A percentile compares a stretch with the other conserved stretches of the same genome.
phyloP scores from a whole-genome alignment of 768 basidiomycete species.

The Flagelloscypha sp. region DNA sequence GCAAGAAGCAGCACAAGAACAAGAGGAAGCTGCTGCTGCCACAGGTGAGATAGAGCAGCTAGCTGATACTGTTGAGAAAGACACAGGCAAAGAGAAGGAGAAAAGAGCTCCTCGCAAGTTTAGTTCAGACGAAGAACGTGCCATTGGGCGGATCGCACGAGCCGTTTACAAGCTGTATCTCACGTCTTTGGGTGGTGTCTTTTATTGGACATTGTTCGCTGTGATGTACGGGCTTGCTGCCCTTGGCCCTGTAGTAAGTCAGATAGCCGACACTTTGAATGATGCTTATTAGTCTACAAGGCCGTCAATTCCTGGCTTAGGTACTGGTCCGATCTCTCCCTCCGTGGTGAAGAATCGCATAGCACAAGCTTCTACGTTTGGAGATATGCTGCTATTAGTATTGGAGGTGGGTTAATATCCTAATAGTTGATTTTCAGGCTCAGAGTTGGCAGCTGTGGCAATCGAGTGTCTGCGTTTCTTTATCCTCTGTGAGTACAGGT shows the following conservation, averaged over 20 bases:
- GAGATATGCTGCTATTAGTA: slow-evolving; percentile 48
- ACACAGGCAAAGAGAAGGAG: no score
- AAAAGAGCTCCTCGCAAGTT: slow-evolving; percentile 71
- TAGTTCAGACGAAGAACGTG: slow-evolving; percentile 77
- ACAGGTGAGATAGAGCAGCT: no score
- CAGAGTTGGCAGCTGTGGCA: no score
- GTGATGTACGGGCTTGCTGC: slow-evolving; percentile 48
- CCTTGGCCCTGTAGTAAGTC: slow-evolving; percentile 56
- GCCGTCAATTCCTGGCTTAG: no score
- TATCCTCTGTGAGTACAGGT: slow-evolving; percentile 51
- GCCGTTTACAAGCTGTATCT: slow-evolving; percentile 62
- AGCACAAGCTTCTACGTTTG: slow-evolving; percentile 43
- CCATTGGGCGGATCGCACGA: slow-evolving; percentile 58
- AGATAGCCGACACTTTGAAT: slow-evolving; percentile 8
- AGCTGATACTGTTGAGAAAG: no score
- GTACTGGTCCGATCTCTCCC: slow-evolving; percentile 57
- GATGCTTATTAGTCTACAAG: no score
- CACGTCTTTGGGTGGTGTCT: slow-evolving; percentile 36
- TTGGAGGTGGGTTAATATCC: no score
- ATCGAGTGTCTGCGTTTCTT: slow-evolving; percentile 38
- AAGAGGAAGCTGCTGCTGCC: slow-evolving; percentile 35
- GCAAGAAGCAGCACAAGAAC: slow-evolving; percentile 33
- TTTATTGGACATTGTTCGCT: slow-evolving; percentile 52
- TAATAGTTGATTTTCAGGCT: no score
- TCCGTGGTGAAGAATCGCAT: no score